Conservation (phyloP, 306 rosid species). For the Hippophae gyantsensis region DNA sequence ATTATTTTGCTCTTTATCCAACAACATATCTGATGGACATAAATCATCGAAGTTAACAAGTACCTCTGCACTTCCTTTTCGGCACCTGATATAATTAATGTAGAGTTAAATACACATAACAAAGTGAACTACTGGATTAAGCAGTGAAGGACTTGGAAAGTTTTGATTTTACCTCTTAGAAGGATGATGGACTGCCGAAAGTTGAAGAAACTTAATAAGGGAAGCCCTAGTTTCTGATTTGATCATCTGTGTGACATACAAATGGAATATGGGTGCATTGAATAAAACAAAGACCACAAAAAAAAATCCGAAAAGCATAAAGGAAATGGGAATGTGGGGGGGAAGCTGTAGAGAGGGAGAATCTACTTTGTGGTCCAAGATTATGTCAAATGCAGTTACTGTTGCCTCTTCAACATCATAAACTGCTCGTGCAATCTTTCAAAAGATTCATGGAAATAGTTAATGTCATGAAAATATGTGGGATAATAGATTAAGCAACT, state of each 20-base stretch:
- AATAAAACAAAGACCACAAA: slow-evolving; percentile 1
- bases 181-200: slow-evolving; percentile 84
- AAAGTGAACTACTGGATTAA: slow-evolving; percentile 5
- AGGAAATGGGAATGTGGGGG: not conserved
- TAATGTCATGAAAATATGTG: slow-evolving; percentile 19
- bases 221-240: slow-evolving; percentile 73
- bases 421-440: slow-evolving; percentile 77
- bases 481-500: not conserved
- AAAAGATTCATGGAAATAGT: slow-evolving; percentile 24
- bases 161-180: slow-evolving; percentile 52
- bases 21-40: slow-evolving; percentile 43
- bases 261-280: slow-evolving; percentile 14
- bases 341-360: not conserved
- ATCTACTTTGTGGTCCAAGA: slow-evolving; percentile 62
- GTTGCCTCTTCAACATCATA: slow-evolving; percentile 98
- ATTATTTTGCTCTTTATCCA: slow-evolving; percentile 35
- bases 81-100: slow-evolving; percentile 56
- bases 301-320: slow-evolving; percentile 7
- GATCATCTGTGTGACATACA: slow-evolving; percentile 52
- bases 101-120: slow-evolving; percentile 7
- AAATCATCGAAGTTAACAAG: slow-evolving; percentile 80
- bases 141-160: slow-evolving; percentile 14
- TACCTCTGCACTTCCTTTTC: slow-evolving; percentile 81
- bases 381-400: slow-evolving; percentile 69
- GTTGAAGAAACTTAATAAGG: slow-evolving; percentile 77